Base-by-base conservation (phyloP, 495 filamentous ascomycete species). In the Talaromyces stipitatus region DNA sequence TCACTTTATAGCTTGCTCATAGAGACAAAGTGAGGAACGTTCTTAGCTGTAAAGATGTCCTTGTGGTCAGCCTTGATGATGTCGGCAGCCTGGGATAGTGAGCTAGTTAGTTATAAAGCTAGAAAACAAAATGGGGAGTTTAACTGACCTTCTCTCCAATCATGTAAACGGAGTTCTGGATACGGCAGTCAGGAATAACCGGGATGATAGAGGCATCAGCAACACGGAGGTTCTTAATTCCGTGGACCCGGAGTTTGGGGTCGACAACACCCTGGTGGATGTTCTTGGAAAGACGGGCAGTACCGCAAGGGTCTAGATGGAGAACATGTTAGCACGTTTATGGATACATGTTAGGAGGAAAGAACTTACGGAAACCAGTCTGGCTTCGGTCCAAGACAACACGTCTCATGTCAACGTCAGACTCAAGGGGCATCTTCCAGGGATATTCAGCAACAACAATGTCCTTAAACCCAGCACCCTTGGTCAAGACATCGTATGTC, bases 201-300 rank as follows among this genome's bases (percentile, higher is more conserved):
- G 84, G 78, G 57, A 86, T 82, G 20, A 77, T 64, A 36, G 74
- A 76, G 2, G 79, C 80, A 68, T 88, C 85, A 3, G 86, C 81
- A 12, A 86, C 78, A 16, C 83, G 70, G 29, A 54, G 51, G 38
- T 68, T 74, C 18, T 81, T 71, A 60, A 84, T 81, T 56, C 78
- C 78, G 52, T 64, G 58, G 2, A 80, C 78, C 9, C 65, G 57
- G 0, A 66, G 72, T 14, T 70, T 62, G 12, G 52, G 53, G 59
- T 81, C 78, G 0, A 80, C 61, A 1, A 81, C 78, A 1, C 76
- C 75, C 30, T 58, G 65, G 9, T 28, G 27, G 55, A 80, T 72
- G 41, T 62, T 57, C 48, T 57, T 64, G 3, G 78, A 78, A 75
- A 81, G 79, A 33, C 59, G 63, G 56, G 73, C 74, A 5, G 77